Evolutionary conservation across 2,329 filamentous ascomycete genomes (phyloP), one percentile per base, ranked within the genome.

Genomic region (Drechslerella coelobrocha): DNA sequence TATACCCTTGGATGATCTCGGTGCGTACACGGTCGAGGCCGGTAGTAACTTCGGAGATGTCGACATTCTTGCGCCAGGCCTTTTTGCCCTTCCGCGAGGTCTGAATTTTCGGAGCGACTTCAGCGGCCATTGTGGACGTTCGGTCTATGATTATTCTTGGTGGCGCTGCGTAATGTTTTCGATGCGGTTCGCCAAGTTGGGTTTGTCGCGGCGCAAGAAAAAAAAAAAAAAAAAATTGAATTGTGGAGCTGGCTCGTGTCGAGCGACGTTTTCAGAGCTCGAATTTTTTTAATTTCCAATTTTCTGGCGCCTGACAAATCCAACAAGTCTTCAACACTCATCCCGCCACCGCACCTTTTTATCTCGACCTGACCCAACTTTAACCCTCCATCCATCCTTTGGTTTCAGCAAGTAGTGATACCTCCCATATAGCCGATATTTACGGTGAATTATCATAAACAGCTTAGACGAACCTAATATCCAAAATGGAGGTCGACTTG

Each of bases 11-110:
- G 74, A 96, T 94, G 72, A 97, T 89, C 81, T 97, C 90, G 68
- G 95, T 89, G 76, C 94, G 91, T 74, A 95, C 82, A 77, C 89
- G 84, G 73, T 92, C 88, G 31, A 99, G 85, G 71, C 94, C 94
- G 59, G 89, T 82, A 76, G 93, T 85, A 24, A 99, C 86, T 73
- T 96, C 88, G 26, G 90, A 89, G 72, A 97, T 86, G 80, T 99
- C 91, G 79, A 99, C 91, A 81, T 99, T 96, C 80, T 97, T 99
- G 78, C 94, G 86, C 94, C 94, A 99, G 29, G 94, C 93, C 82
- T 96, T 97, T 81, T 97, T 97, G 76, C 95, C 94, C 79, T 99
- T 99, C 78, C 94, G 85, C 3, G 93, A 97, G 24, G 92, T 86
- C 79, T 99, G 94, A 73, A 86, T 92, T 39, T 71, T 71, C 60